Percentiles rank a stretch among this genome's conserved stretches.
Evolutionary conservation across 2,329 filamentous ascomycete species (phyloP).

Genomic region (Orbilia javanica): DNA sequence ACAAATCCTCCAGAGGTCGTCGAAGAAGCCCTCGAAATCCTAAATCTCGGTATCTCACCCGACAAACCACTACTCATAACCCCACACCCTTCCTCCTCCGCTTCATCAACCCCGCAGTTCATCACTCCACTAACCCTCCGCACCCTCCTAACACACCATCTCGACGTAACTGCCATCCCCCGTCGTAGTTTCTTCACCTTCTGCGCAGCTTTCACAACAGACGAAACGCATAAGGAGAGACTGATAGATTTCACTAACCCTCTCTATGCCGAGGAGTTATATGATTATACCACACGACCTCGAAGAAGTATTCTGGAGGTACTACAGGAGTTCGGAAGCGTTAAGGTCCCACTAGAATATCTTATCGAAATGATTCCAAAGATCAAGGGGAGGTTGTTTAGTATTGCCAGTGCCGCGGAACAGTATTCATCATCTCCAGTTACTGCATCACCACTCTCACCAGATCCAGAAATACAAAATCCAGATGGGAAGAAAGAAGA

Average conservation of each 20-base stretch:
- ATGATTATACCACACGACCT: conserved; percentile 92
- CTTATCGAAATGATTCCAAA: conserved; percentile 80
- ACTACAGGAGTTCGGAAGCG: conserved; percentile 86
- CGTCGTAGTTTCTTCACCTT: conserved; percentile 85
- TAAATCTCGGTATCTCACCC: conserved; percentile 81
- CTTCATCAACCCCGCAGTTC: no score
- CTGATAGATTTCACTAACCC: conserved; percentile 85
- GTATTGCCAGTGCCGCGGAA: conserved; percentile 81
- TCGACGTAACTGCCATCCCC: conserved; percentile 91
- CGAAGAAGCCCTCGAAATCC: conserved; percentile 79
- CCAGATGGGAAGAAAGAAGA: neutral
- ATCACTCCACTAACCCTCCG: conserved; percentile 72
- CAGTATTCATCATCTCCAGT: conserved; percentile 63
- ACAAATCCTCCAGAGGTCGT: conserved; percentile 89
- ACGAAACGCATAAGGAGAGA: conserved; percentile 81
- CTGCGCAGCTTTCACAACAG: conserved; percentile 79
- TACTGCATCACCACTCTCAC: conserved; percentile 63
- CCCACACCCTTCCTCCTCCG: conserved; percentile 60
- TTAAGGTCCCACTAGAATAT: conserved; percentile 82
- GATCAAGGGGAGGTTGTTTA: conserved; percentile 91
- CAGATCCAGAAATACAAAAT: conserved; percentile 18
- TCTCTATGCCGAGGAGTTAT: conserved; percentile 87
- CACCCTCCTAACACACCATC: conserved; percentile 80
- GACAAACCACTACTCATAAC: conserved; percentile 73
- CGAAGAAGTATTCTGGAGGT: conserved; percentile 92